Evolutionary conservation across 1,284 basidiomycete species (phyloP), one percentile per base, ranked within the genome.

Genomic region (Leccinum cinnamomeum): DNA sequence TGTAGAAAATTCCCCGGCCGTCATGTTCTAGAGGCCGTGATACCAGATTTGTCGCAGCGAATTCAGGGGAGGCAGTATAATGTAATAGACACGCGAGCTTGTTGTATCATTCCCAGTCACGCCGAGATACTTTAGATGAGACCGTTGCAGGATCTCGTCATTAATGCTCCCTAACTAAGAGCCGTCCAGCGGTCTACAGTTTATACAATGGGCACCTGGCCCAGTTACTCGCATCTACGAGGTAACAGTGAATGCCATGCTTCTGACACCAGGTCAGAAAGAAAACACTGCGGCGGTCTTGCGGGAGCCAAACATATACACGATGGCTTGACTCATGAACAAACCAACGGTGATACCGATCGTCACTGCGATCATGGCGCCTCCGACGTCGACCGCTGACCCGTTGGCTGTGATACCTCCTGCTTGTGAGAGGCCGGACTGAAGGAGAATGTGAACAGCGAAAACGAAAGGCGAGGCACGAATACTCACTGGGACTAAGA

Each of bases 291-390:
- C 91, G 14, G 90, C 90, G 60, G 88, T 90, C 79, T 94, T 94
- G 66, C 89, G 84, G 16, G 85, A 81, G 8, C 92, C 93, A 68
- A 95, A 93, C 69, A 88, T 90, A 72, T 95, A 95, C 33, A 95
- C 91, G 39, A 95, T 76, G 46, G 92, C 88, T 69, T 92, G 90
- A 66, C 90, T 92, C 81, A 91, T 92, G 78, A 95, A 95, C 50
- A 95, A 75, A n/a, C 93, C 92, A 57, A 94, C 91, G 1, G 92
- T 95, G 70, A 95, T 94, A 61, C 93, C 94, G 67, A 95, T 94
- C 2, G 91, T 91, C 55, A 94, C 92, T 62, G 90, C 85, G 63
- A 94, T 91, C 92, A 93, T 92, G 5, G 89, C 88, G n/a, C 84
- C 83, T 65, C 89, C 89, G 59, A 91, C 90, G 67, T 89, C 87